Conservation (phyloP, 495 filamentous ascomycete genomes). For the Aspergillus campestris region DNA sequence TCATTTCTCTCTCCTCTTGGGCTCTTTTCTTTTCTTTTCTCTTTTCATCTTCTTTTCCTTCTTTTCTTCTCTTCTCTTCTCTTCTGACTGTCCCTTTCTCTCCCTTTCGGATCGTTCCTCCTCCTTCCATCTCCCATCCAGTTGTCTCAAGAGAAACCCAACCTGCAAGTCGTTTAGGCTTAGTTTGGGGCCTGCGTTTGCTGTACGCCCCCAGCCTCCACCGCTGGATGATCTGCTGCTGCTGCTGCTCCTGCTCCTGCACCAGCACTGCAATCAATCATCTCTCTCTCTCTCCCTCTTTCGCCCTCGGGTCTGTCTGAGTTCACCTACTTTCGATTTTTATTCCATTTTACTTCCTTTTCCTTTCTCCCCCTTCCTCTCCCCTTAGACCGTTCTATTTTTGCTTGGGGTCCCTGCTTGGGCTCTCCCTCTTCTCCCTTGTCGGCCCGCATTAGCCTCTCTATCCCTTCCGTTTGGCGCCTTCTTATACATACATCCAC, state of each 20-base stretch:
- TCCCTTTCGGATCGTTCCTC: not conserved
- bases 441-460: slow-evolving; percentile 11
- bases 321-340: slow-evolving; percentile 9
- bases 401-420: slow-evolving; percentile 21
- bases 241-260: slow-evolving; percentile 10
- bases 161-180: slow-evolving; percentile 14
- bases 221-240: slow-evolving; percentile 19
- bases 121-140: not conserved
- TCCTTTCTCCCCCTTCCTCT: slow-evolving; percentile 13
- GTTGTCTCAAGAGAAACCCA: slow-evolving; percentile 7
- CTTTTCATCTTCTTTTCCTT: not conserved
- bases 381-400: slow-evolving; percentile 22
- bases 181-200: slow-evolving; percentile 20
- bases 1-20: slow-evolving; percentile 9
- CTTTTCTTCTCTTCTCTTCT: not conserved
- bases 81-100: slow-evolving; percentile 1
- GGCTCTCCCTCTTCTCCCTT: slow-evolving; percentile 22
- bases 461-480: slow-evolving; percentile 25
- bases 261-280: slow-evolving; percentile 21
- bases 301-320: slow-evolving; percentile 11
- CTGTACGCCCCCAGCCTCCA: slow-evolving; percentile 17
- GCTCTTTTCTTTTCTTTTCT: slow-evolving; percentile 13
- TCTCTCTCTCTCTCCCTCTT: slow-evolving; percentile 10
- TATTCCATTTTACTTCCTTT: slow-evolving; percentile 12
- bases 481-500: slow-evolving; percentile 19